Evolutionary conservation across 345 rosid genomes (phyloP).

Genomic region (Viola odorata): DNA sequence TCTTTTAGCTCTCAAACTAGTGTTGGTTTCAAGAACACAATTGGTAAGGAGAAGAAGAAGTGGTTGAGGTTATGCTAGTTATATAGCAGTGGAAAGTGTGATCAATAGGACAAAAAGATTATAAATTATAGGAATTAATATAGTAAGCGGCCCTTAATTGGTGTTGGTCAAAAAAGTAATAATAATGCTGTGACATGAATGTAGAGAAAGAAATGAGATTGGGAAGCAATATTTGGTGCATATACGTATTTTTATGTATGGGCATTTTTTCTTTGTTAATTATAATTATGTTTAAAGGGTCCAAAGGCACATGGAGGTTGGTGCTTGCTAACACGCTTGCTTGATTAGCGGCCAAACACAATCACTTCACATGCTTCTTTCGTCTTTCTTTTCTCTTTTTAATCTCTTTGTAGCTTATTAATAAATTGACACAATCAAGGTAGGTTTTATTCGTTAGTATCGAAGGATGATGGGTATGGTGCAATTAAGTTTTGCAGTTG

Average conservation of each 20-base stretch:
- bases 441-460: too few relatives aligned
- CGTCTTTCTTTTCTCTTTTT: not conserved
- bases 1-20: not conserved
- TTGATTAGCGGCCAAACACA: slow-evolving; percentile 39
- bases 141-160: too few relatives aligned
- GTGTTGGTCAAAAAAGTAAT: too few relatives aligned
- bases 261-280: not conserved
- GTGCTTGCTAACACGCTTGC: slow-evolving; percentile 38
- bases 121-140: too few relatives aligned
- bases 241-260: not conserved
- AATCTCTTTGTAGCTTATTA: too few relatives aligned
- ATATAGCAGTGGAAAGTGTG: not conserved
- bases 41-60: not conserved
- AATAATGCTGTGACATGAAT: too few relatives aligned
- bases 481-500: too few relatives aligned
- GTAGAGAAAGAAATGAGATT: too few relatives aligned
- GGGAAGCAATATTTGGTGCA: too few relatives aligned
- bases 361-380: slow-evolving; percentile 26
- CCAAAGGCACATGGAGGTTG: not conserved
- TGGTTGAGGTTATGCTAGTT: not conserved
- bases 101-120: not conserved
- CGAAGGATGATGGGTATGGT: too few relatives aligned
- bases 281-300: not conserved
- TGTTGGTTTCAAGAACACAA: not conserved
- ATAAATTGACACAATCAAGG: too few relatives aligned